Evolutionary conservation across 1,284 basidiomycete species (phyloP).

Genomic region (Puccinia sorghi): DNA sequence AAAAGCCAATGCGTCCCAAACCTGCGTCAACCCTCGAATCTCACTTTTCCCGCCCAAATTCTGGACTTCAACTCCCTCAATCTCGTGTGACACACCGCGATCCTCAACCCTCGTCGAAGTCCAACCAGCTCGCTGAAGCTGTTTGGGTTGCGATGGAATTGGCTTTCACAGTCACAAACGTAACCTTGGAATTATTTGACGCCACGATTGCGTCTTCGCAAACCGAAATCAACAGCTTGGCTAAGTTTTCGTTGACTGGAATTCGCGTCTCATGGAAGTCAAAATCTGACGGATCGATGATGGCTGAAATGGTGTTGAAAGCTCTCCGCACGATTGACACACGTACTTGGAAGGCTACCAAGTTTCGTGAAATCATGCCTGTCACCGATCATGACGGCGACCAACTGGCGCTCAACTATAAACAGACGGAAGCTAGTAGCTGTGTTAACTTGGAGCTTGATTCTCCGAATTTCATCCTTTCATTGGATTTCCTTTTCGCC

Average conservation of each 20-base stretch:
- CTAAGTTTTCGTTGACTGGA: conserved; percentile 78
- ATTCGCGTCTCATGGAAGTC: conserved; percentile 79
- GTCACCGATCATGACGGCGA: conserved; percentile 84
- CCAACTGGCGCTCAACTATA: conserved; percentile 92
- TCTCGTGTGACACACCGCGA: conserved; percentile 11
- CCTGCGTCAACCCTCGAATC: background rate
- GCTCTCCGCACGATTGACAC: conserved; percentile 92
- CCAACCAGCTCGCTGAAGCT: conserved; percentile 65
- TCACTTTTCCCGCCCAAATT: background rate
- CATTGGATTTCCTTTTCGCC: conserved; percentile 87
- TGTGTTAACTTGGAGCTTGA: conserved; percentile 85
- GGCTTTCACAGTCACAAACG: conserved; percentile 70
- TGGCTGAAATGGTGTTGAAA: conserved; percentile 82
- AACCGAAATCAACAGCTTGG: conserved; percentile 77
- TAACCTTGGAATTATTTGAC: conserved; percentile 92
- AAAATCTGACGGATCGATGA: conserved; percentile 77
- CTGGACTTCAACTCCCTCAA: background rate
- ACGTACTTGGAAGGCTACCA: conserved; percentile 70
- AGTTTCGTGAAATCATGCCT: conserved; percentile 93
- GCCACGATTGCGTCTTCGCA: conserved; percentile 66
- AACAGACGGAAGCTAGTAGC: conserved; percentile 67
- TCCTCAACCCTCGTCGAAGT: background rate
- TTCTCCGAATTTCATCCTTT: conserved; percentile 89
- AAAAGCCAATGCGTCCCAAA: conserved; percentile 20
- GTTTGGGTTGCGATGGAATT: conserved; percentile 74